A percentile compares a stretch with the other conserved stretches of the same genome.
Conservation (phyloP, 2,329 filamentous ascomycete species). For the Aureobasidium sp. region DNA sequence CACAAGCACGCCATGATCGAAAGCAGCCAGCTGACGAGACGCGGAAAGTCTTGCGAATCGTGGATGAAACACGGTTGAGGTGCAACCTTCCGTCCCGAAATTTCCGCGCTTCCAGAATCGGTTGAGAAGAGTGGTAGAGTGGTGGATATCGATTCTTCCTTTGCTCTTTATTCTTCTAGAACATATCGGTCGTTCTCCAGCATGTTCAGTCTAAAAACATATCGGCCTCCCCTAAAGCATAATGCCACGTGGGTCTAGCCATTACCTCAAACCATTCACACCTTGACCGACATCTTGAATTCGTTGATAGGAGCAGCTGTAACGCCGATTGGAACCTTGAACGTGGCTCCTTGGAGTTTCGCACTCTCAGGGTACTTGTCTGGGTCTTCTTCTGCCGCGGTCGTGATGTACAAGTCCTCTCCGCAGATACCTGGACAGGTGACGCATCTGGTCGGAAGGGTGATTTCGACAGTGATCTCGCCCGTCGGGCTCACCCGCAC, state of each 20-base stretch:
- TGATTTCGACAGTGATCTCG: constrained; percentile 65
- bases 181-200: not conserved
- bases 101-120: constrained; percentile 8
- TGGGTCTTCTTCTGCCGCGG: constrained; percentile 61
- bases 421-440: constrained; percentile 79
- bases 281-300: constrained; percentile 45
- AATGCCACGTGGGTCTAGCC: not conserved
- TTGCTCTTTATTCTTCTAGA: constrained; percentile 1
- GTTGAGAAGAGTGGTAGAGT: not conserved
- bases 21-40: not conserved
- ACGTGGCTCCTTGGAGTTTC: constrained; percentile 63
- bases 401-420: constrained; percentile 69
- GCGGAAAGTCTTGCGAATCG: not conserved
- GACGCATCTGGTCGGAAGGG: constrained; percentile 68
- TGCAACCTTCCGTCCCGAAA: not conserved
- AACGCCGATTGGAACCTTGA: constrained; percentile 69
- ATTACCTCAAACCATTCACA: constrained; percentile 4
- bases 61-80: not conserved
- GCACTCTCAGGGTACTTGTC: constrained; percentile 56
- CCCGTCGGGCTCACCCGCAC: constrained; percentile 66
- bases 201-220: not conserved
- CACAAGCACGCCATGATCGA: constrained; percentile 3
- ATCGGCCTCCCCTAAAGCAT: not conserved
- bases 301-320: constrained; percentile 56
- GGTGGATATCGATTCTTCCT: not conserved